These are phyloP conservation scores for Myriosclerotinia curreyana DNA, from an alignment of 2,329 filamentous ascomycete genomes.

Conservation along the genomic window DNA sequence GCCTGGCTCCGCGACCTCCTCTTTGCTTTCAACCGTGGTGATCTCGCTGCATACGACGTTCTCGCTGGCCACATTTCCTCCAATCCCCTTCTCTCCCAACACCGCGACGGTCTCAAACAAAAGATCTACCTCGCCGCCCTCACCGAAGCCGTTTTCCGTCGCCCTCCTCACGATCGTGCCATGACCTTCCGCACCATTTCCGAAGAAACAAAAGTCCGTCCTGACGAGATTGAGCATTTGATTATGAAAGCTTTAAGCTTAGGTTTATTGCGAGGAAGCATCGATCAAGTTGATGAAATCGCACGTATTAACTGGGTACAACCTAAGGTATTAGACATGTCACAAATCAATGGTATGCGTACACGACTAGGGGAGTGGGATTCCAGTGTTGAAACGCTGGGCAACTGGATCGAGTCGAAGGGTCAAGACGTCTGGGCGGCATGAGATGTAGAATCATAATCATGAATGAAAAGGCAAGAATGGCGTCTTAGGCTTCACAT, in stretches of 20 bases:
- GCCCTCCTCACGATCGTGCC: slow-evolving; percentile 89
- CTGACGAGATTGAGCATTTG: slow-evolving; percentile 92
- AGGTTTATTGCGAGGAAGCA: slow-evolving; percentile 83
- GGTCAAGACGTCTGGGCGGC: slow-evolving; percentile 96
- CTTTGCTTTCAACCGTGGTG: slow-evolving; percentile 95
- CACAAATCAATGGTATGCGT: slow-evolving; percentile 92
- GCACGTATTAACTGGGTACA: slow-evolving; percentile 98
- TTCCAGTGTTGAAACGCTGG: slow-evolving; percentile 88
- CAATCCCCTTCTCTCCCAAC: slow-evolving; percentile 73
- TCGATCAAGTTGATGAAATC: slow-evolving; percentile 93
- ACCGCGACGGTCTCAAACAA: slow-evolving; percentile 83
- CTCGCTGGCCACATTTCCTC: slow-evolving; percentile 77
- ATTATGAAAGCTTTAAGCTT: slow-evolving; percentile 99
- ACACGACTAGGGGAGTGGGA: slow-evolving; percentile 90
- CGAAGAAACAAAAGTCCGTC: slow-evolving; percentile 85
- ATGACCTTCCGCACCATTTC: slow-evolving; percentile 90
- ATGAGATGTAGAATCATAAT: slow-evolving; percentile 43
- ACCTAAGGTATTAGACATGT: slow-evolving; percentile 94
- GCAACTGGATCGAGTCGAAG: slow-evolving; percentile 93
- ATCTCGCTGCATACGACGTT: slow-evolving; percentile 81
- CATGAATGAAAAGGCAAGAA: slow-evolving; percentile 20
- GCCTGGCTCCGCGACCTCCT: slow-evolving; percentile 93
- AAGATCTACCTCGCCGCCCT: slow-evolving; percentile 97
- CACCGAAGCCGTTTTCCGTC: slow-evolving; percentile 93
- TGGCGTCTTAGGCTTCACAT: slow-evolving; percentile 32